phyloP scores from a whole-genome alignment of 345 rosid genomes.

The Carallia brachiata region DNA sequence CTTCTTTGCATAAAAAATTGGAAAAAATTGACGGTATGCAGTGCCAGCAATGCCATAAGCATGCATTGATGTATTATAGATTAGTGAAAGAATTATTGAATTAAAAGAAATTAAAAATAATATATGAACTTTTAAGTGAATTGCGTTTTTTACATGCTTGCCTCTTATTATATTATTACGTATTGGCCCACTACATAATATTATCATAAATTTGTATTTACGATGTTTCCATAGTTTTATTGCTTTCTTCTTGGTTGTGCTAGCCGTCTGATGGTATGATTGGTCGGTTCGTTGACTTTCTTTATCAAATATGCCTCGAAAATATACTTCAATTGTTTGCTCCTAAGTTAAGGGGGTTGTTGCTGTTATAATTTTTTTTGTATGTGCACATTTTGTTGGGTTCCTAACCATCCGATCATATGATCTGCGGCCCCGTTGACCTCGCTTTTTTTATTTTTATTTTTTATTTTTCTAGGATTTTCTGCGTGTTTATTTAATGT shows the following conservation, averaged over 20 bases:
- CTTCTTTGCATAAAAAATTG: too few relatives aligned
- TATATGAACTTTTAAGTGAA: too few relatives aligned
- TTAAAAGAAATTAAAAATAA: too few relatives aligned
- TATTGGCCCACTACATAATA: neutral
- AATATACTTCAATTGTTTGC: neutral
- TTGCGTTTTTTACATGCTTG: too few relatives aligned
- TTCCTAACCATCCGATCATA: slow-evolving; percentile 18
- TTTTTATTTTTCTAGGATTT: too few relatives aligned
- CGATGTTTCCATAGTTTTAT: neutral
- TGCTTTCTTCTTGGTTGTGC: neutral
- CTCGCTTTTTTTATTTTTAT: neutral
- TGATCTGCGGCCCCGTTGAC: slow-evolving; percentile 21
- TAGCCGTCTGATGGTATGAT: neutral
- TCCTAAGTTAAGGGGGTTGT: neutral
- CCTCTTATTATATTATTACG: too few relatives aligned
- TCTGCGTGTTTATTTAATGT: neutral
- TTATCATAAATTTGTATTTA: neutral
- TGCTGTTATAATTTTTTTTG: neutral
- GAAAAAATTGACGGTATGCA: too few relatives aligned
- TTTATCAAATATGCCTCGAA: neutral
- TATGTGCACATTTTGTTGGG: neutral
- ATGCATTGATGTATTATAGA: too few relatives aligned
- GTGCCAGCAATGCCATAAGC: too few relatives aligned
- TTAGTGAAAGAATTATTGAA: too few relatives aligned
- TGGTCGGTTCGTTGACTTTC: slow-evolving; percentile 8